phyloP scores from a whole-genome alignment of 345 rosid genomes.

The Punica granatum region DNA sequence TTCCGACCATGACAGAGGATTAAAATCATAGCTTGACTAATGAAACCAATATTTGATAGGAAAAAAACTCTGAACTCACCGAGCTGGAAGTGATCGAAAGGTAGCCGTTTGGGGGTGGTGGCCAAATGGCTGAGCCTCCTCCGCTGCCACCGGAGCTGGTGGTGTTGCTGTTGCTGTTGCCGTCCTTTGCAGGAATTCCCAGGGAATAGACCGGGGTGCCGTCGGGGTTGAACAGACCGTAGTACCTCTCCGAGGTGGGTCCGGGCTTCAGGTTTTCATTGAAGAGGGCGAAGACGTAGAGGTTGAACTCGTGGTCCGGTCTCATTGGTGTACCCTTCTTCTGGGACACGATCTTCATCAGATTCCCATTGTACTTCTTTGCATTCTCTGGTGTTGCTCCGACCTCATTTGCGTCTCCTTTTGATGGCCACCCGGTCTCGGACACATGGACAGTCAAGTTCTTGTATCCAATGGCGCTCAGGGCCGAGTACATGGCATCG shows the following conservation, averaged over 20 bases:
- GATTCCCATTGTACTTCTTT: constrained; percentile 33
- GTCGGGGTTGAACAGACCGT: constrained; percentile 43
- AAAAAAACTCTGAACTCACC: constrained; percentile 11
- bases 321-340: constrained; percentile 46
- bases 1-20: too few relatives aligned
- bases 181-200: constrained; percentile 1
- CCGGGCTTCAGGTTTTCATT: constrained; percentile 52
- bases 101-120: constrained; percentile 14
- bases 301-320: constrained; percentile 25
- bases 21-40: not conserved
- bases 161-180: constrained; percentile 4
- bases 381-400: constrained; percentile 36
- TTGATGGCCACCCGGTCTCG: constrained; percentile 58
- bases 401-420: constrained; percentile 36
- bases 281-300: constrained; percentile 37
- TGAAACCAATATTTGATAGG: not conserved
- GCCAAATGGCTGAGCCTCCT: constrained; percentile 8
- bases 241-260: constrained; percentile 41
- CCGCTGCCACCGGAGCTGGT: constrained; percentile 3
- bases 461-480: constrained; percentile 29
- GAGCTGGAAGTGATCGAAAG: constrained; percentile 17
- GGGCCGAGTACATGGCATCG: constrained; percentile 37
- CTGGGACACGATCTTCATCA: constrained; percentile 25
- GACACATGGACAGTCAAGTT: constrained; percentile 32
- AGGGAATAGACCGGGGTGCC: constrained; percentile 33